Evolutionary conservation across 495 filamentous ascomycete species (phyloP).

Genomic region (Penicillium steckii): DNA sequence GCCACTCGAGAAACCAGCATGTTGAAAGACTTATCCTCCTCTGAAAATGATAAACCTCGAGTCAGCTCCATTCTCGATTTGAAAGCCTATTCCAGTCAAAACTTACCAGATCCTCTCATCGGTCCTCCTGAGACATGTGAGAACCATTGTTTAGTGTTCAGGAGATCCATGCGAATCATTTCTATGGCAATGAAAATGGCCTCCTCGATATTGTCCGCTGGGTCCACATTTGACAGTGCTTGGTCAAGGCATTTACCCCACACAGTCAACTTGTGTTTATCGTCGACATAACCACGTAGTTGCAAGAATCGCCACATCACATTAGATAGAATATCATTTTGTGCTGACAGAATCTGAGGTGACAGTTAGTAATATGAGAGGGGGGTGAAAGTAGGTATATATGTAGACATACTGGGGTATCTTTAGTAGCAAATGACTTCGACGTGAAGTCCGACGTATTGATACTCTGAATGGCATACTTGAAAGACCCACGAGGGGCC

Average conservation of each 20-base stretch:
- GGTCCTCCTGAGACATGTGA: constrained; percentile 58
- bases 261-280: constrained; percentile 73
- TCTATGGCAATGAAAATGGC: constrained; percentile 76
- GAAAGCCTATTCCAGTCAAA: neutral
- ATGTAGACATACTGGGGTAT: constrained; percentile 31
- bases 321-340: constrained; percentile 73
- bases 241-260: constrained; percentile 81
- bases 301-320: constrained; percentile 86
- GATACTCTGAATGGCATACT: constrained; percentile 54
- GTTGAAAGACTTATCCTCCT: constrained; percentile 65
- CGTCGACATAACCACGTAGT: constrained; percentile 79
- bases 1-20: constrained; percentile 83
- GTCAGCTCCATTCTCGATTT: neutral
- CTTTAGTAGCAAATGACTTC: constrained; percentile 54
- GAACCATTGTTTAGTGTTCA: constrained; percentile 65
- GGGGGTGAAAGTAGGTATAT: neutral
- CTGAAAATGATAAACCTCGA: constrained; percentile 25
- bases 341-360: constrained; percentile 42
- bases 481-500: constrained; percentile 40
- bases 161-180: constrained; percentile 68
- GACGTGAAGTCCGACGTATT: constrained; percentile 63
- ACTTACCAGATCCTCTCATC: constrained; percentile 55
- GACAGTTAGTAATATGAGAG: neutral
- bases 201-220: constrained; percentile 56
- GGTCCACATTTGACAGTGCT: constrained; percentile 61